Base-by-base conservation (phyloP, 148 eudicot genomes). In the Bassia scoparia region DNA sequence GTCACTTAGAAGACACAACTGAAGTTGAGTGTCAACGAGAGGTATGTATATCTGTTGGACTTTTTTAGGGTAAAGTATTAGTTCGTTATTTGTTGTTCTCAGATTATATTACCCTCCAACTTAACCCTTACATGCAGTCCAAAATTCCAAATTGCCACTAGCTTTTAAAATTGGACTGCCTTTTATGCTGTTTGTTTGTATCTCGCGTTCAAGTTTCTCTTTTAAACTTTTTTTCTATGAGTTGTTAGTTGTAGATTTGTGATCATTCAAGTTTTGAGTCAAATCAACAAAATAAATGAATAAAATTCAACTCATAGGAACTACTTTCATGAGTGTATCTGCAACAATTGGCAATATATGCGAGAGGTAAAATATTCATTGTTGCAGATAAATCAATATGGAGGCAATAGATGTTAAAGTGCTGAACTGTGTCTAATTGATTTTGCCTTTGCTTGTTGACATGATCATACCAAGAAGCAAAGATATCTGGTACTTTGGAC, bases 1-100 rank as follows among this genome's bases (percentile, higher is more conserved):
- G 70, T 60, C 76, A 50, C 48, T 76, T 73, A 69, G 56, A 29
- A 72, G 72, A 68, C 53, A 62, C 31, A n/a, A 75, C 77, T 27
- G 76, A 68, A 72, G 50, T 33, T 55, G 66, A 71, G 30, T 78
- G 20, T n/a, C 49, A 60, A 67, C 29, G 26, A 67, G 72, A 78
- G 76, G 83, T 81, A 74, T 60, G 72, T 61, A 0, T 11, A 60
- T 41, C 10, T 7, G 12, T 41, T 7, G 8, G 46, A 41, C 46
- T 41, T 11, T 52, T 6, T 18, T 52, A 70, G 38, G 61, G 3
- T 52, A 12, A 12, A 34, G 41, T 27, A 21, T 14, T 43, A 11
- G 14, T n/a, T 21, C 2, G 24, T 5, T 65, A 10, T 26, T 23
- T 70, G 23, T 21, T 33, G 35, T 37, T 23, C 61, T 73, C 24